A percentile compares a stretch with the other conserved stretches of the same genome.
Conservation (phyloP, 1,284 basidiomycete species). For the Phenoliferia sp. region DNA sequence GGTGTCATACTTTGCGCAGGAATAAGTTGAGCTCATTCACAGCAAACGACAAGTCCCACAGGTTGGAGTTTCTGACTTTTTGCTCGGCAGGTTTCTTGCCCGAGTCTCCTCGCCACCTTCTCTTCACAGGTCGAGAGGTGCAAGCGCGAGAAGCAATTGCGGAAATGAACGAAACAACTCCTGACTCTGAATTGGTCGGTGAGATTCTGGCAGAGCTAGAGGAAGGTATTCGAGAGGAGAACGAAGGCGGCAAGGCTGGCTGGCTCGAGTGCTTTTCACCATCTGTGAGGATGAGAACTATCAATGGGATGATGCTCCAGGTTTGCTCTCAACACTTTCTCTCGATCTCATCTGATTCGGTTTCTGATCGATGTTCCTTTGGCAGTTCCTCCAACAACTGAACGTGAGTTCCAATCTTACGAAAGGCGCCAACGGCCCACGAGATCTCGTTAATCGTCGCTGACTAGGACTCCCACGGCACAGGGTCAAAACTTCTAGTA, state of each 20-base stretch:
- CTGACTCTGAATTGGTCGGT: conserved; percentile 59
- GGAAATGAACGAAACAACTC: conserved; percentile 56
- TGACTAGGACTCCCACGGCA: neutral
- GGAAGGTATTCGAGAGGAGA: conserved; percentile 53
- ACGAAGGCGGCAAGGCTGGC: conserved; percentile 64
- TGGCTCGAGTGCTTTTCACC: conserved; percentile 77
- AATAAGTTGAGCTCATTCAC: neutral
- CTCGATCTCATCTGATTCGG: neutral
- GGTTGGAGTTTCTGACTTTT: neutral
- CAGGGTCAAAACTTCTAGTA: conserved; percentile 1
- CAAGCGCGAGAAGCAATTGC: conserved; percentile 62
- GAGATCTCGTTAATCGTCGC: too few species aligned
- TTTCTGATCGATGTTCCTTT: neutral
- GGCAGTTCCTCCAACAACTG: conserved; percentile 64
- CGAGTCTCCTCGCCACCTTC: conserved; percentile 53
- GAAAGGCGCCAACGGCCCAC: too few species aligned
- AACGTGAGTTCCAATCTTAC: conserved; percentile 46
- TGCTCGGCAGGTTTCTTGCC: conserved; percentile 56
- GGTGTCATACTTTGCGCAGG: neutral
- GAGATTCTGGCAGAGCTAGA: conserved; percentile 66
- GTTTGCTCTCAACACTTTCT: neutral
- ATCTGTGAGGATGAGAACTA: conserved; percentile 62
- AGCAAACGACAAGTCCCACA: neutral
- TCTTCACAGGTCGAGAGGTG: conserved; percentile 46
- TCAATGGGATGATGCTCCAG: conserved; percentile 73